Evolutionary conservation across 1,284 basidiomycete species (phyloP).

Genomic region (Amylostereum chailletii): DNA sequence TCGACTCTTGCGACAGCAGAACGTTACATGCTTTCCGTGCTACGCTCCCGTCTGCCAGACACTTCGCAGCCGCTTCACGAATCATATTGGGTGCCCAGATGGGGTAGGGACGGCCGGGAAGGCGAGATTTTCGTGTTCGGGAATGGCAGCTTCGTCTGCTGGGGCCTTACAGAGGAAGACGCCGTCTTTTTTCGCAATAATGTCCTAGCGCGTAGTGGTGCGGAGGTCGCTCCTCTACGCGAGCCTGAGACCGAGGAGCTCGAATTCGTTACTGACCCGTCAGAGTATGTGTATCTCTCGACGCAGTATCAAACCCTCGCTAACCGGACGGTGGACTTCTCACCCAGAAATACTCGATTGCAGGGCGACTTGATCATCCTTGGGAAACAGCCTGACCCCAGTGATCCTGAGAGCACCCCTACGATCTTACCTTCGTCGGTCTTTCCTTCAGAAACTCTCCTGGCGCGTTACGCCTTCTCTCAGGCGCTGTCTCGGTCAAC

Average conservation of each 20-base stretch:
- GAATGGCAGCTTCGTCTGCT: conserved; percentile 81
- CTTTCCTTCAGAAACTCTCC: conserved; percentile 56
- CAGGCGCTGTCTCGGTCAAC: conserved; percentile 85
- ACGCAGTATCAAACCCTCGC: not conserved
- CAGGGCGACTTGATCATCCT: conserved; percentile 87
- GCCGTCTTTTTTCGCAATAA: conserved; percentile 60
- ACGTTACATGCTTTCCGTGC: conserved; percentile 53
- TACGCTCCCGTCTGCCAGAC: conserved; percentile 44
- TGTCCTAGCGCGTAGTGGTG: conserved; percentile 46
- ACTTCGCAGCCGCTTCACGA: conserved; percentile 57
- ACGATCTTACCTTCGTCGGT: conserved; percentile 36
- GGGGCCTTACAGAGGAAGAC: conserved; percentile 80
- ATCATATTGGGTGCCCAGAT: conserved; percentile 70
- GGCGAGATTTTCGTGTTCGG: conserved; percentile 87
- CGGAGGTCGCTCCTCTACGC: conserved; percentile 54
- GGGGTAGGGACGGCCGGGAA: conserved; percentile 49
- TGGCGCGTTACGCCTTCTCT: conserved; percentile 83
- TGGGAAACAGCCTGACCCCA: conserved; percentile 55
- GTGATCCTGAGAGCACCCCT: conserved; percentile 31
- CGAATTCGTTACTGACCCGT: conserved; percentile 84
- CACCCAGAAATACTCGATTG: conserved; percentile 65
- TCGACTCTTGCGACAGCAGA: conserved; percentile 74
- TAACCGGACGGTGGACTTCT: not conserved
- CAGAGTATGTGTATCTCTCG: conserved; percentile 47
- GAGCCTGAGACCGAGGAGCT: conserved; percentile 83